Evolutionary conservation across 805 yeast genomes (phyloP), one percentile per base, ranked within the genome.

Genomic region (Sugiyamaella valdiviana): DNA sequence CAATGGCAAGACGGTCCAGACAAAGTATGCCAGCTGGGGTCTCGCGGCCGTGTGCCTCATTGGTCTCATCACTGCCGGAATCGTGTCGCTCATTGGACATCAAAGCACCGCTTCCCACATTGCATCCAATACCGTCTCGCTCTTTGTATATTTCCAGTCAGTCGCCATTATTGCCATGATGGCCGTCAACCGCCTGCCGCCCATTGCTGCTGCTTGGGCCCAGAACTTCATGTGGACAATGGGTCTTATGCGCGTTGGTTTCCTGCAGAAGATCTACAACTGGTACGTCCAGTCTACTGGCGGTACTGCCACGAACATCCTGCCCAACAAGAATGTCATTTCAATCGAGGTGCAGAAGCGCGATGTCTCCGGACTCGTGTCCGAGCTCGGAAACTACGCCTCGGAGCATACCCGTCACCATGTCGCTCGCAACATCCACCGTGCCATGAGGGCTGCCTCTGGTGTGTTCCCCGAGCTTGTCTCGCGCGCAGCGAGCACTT

Each of bases 261-360:
- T 89, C 60, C 83, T 91, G 79, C 96, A 90, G 65, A 65, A 73
- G 39, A 85, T 88, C 53, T 83, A 93, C 55, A 78, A 83, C 64
- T 91, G 99, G 99, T 91, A 91, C 65, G 82, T 91, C 45, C 96
- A 91, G 69, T 72, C 96, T 6, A 93, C 99, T 1, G 96, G 96
- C 36, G 99, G 99, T 49, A 64, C 75, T 0, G 80, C 95, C 0
- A 83, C 96, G 3, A 85, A 85, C 38, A 78, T 88, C 35, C 67
- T 91, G 39, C 69, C 76, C 6, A 80, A 88, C 59, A 65, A 74
- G 53, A 77, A 80, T 54, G 66, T 78, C 19, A 68, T 89, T 39
- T 87, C 96, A 1, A 78, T 93, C 47, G 83, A 93, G 12, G 96
- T 89, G 62, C 83, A 83, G 62, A 72, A 59, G 44, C 61, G 68